Evolutionary conservation across 148 eudicot genomes (phyloP).

Genomic region (Tetragonia tetragonoides): DNA sequence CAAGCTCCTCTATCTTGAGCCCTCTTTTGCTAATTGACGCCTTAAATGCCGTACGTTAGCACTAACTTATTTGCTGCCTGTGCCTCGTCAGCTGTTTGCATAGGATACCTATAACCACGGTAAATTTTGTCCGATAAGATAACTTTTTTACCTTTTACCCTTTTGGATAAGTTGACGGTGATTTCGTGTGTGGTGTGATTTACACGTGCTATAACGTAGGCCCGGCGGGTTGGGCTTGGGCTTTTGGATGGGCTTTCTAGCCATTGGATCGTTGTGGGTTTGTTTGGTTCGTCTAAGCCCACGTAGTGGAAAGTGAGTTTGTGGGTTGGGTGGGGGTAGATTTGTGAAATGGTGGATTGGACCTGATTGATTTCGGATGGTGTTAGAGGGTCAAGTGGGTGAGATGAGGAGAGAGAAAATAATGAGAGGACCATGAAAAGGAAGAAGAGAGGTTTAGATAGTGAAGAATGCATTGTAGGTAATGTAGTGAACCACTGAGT

Average conservation of each 20-base stretch:
- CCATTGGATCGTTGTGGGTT: conserved; percentile 5
- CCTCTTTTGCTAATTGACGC: conserved; percentile 42
- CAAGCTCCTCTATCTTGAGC: conserved; percentile 36
- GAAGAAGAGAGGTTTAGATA: neutral
- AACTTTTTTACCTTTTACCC: neutral
- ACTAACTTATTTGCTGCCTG: conserved; percentile 31
- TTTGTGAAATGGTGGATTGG: conserved; percentile 22
- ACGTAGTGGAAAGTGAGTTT: conserved; percentile 45
- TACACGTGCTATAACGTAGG: conserved; percentile 34
- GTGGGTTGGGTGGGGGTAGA: conserved; percentile 2
- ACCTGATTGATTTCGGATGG: conserved; percentile 42
- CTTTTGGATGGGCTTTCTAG: neutral
- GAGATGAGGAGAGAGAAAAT: neutral
- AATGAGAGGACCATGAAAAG: neutral
- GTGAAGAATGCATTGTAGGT: too few relatives aligned
- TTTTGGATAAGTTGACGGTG: conserved; percentile 26
- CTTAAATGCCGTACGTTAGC: conserved; percentile 27
- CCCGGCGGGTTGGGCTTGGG: conserved; percentile 24
- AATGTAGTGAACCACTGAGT: too few relatives aligned
- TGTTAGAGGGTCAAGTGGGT: conserved; percentile 46
- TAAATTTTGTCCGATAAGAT: conserved; percentile 30
- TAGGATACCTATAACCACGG: conserved; percentile 42
- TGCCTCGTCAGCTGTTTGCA: conserved; percentile 34
- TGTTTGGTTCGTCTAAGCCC: conserved; percentile 48
- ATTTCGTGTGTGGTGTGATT: conserved; percentile 41